Conservation (phyloP, 1,284 basidiomycete species). For the Testicularia cyperi region DNA sequence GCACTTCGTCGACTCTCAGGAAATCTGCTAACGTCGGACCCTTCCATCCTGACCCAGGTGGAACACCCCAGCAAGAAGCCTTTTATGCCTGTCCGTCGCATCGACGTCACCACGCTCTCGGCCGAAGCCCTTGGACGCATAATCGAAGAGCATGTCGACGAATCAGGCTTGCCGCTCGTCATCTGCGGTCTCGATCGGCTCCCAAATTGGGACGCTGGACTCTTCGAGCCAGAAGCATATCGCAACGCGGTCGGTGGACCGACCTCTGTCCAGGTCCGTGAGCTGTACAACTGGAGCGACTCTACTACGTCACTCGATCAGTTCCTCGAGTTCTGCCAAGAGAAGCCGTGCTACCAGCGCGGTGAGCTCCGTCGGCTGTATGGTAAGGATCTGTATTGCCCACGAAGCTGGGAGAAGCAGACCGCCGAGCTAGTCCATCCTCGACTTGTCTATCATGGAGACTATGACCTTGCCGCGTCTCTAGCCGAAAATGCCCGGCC, state of each 20-base stretch:
- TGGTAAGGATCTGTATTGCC: slow-evolving; percentile 9
- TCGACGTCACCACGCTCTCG: neutral
- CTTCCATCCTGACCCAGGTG: too few species aligned
- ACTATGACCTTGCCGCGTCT: slow-evolving; percentile 8
- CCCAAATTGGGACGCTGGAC: slow-evolving; percentile 6
- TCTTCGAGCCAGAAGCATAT: slow-evolving; percentile 10
- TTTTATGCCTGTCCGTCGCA: too few species aligned
- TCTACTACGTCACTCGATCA: too few species aligned
- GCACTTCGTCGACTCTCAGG: too few species aligned
- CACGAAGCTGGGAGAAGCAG: slow-evolving; percentile 1
- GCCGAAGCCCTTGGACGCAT: slow-evolving; percentile 8
- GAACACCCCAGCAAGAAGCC: too few species aligned
- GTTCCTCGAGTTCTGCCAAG: too few species aligned
- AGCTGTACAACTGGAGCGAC: slow-evolving; percentile 4
- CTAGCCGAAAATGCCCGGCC: neutral
- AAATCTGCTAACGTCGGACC: too few species aligned
- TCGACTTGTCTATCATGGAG: slow-evolving; percentile 13
- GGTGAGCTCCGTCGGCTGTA: too few species aligned
- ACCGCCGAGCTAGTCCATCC: slow-evolving; percentile 7
- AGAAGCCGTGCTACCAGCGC: too few species aligned
- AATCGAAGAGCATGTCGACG: slow-evolving; percentile 13
- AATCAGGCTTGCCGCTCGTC: slow-evolving; percentile 11
- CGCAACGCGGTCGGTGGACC: neutral
- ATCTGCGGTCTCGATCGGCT: slow-evolving; percentile 25
- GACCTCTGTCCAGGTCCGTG: slow-evolving; percentile 1